Evolutionary conservation across 1,284 basidiomycete species (phyloP), one percentile per base, ranked within the genome.

Genomic region (Hymenochaete sp.): DNA sequence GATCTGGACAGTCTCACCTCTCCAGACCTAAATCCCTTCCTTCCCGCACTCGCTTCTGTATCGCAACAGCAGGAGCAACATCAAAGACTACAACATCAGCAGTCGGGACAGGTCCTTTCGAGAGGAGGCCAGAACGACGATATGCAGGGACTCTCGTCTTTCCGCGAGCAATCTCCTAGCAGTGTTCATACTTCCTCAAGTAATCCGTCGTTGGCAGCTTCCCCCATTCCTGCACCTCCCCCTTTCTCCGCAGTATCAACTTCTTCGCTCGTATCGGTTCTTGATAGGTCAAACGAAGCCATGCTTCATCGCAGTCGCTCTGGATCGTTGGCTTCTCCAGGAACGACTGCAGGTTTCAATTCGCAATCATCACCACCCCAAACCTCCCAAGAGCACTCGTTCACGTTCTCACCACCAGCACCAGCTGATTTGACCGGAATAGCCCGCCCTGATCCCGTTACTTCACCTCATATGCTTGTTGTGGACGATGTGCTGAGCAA

Each of bases 191-290:
- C 49, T 9, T 33, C 49, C 22, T 51, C 49, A 22, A 44, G 36
- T 36, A 47, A 47, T 32, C 48, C 48, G 8, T 49, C 48, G n/a
- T 38, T 40, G 11, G 49, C 44, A n/a, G 49, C 49, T 26, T 51
- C 49, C 16, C 49, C 49, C 24, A 40, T 41, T 19, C 49, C 49
- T 27, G n/a, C n/a, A n/a, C n/a, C n/a, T n/a, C 45, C 45, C 11
- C 49, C 40, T 7, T 51, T 26, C 41, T 37, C 48, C 14, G 44
- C 44, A 36, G 41, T 42, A 9, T 47, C 44, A 13, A 61, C 67
- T 11, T 70, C 71, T 3, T 70, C 75, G 29, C 57, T 73, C n/a
- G 67, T 69, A 33, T 64, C 68, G 47, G 67, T 70, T 21, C 62
- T 72, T 38, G 69, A 70, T 49, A 53, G 60, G n/a, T 42, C 35